These are phyloP conservation scores for Aspergillus ochraceus DNA, from an alignment of 2,329 filamentous ascomycete species.

Conservation along the genomic window DNA sequence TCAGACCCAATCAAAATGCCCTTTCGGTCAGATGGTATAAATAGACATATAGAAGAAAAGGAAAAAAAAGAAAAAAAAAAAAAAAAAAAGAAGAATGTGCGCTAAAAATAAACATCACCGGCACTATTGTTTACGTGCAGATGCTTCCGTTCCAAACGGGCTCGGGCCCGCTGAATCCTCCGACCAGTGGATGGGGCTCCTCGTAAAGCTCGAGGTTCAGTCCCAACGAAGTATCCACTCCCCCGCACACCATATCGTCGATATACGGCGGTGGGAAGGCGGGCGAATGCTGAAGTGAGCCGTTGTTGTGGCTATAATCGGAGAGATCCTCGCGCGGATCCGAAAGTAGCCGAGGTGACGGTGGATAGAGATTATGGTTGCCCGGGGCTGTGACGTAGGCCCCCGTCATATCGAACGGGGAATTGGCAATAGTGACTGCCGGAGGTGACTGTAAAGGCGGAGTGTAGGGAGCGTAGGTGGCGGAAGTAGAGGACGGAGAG, in stretches of 20 bases:
- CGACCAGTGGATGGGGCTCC: slow-evolving; percentile 33
- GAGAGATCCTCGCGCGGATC: slow-evolving; percentile 35
- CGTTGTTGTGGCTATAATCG: slow-evolving; percentile 32
- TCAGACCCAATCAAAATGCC: neutral
- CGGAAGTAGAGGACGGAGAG: slow-evolving; percentile 38
- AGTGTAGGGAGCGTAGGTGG: slow-evolving; percentile 41
- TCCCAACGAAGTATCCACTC: slow-evolving; percentile 26
- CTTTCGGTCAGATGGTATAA: neutral
- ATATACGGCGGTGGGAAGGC: slow-evolving; percentile 40
- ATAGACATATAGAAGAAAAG: neutral
- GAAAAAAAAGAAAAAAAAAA: neutral
- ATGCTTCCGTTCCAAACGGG: slow-evolving; percentile 38
- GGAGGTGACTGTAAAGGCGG: slow-evolving; percentile 44
- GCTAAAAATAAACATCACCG: neutral
- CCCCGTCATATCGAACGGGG: slow-evolving; percentile 36
- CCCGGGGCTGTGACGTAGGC: slow-evolving; percentile 35
- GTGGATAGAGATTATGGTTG: slow-evolving; percentile 36
- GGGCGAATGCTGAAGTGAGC: slow-evolving; percentile 34
- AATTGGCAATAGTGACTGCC: slow-evolving; percentile 37
- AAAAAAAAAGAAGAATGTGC: neutral
- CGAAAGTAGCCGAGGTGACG: slow-evolving; percentile 37
- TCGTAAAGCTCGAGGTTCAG: slow-evolving; percentile 34
- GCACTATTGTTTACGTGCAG: slow-evolving; percentile 10
- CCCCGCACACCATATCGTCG: slow-evolving; percentile 33
- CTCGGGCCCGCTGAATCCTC: slow-evolving; percentile 36